Conservation (phyloP, 768 basidiomycete species). For the Panellus pusillus region DNA sequence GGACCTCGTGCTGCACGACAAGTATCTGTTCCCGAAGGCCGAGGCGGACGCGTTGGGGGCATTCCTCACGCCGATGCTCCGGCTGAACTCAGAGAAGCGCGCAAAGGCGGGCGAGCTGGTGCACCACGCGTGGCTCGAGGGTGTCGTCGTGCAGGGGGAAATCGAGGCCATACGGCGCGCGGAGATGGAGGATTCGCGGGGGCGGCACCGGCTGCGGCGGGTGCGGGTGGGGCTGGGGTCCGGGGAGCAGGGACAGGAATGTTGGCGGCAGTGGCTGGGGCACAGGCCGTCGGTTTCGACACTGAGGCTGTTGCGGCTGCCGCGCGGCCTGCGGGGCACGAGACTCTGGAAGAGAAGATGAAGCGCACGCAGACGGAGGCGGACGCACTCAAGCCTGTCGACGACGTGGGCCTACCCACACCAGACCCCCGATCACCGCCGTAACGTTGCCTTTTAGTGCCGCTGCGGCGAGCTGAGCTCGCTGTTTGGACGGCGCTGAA, state of each 20-base stretch:
- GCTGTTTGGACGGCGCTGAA: too few relatives aligned
- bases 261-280: not conserved
- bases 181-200: constrained; percentile 58
- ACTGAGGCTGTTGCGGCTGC: not conserved
- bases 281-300: too few relatives aligned
- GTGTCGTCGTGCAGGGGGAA: constrained; percentile 86
- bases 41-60: constrained; percentile 81
- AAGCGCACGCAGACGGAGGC: constrained; percentile 40
- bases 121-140: constrained; percentile 86
- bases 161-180: constrained; percentile 73
- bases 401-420: constrained; percentile 6
- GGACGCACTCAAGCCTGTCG: constrained; percentile 35
- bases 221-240: constrained; percentile 1
- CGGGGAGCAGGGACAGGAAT: not conserved
- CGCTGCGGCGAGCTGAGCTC: too few relatives aligned
- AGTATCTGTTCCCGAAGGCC: constrained; percentile 85
- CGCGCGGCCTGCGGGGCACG: constrained; percentile 4
- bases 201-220: constrained; percentile 41
- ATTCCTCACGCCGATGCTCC: constrained; percentile 88
- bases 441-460: not conserved
- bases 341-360: constrained; percentile 22
- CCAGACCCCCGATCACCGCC: not conserved
- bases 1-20: constrained; percentile 81
- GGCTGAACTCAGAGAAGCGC: constrained; percentile 84
- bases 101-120: constrained; percentile 85